Conservation (phyloP, 257 asterid species). For the Lithospermum erythrorhizon region DNA sequence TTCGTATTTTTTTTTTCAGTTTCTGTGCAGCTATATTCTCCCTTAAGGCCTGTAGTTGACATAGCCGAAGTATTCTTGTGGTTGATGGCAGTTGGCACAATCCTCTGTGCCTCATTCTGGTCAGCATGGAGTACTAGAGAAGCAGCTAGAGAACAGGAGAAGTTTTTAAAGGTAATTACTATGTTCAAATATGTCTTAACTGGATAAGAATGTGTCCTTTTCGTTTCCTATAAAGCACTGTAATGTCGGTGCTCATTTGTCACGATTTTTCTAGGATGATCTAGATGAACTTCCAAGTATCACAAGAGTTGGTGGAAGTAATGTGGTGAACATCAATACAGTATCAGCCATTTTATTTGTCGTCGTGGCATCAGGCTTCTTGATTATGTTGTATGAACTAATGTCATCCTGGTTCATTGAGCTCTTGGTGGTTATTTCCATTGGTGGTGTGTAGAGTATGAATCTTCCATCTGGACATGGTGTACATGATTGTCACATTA, state of each 20-base stretch:
- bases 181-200: constrained; percentile 4
- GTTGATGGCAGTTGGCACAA: constrained; percentile 89
- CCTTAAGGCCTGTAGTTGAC: constrained; percentile 72
- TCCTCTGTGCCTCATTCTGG: constrained; percentile 86
- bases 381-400: constrained; percentile 61
- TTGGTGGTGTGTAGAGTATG: constrained; percentile 85
- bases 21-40: constrained; percentile 84
- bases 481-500: neutral
- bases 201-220: neutral
- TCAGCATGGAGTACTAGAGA: constrained; percentile 89
- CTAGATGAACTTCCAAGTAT: constrained; percentile 42
- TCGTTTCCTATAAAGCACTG: neutral
- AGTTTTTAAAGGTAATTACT: constrained; percentile 54
- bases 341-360: constrained; percentile 67
- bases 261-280: constrained; percentile 45
- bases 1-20: constrained; percentile 14
- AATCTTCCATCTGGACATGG: constrained; percentile 10
- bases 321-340: constrained; percentile 65
- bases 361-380: constrained; percentile 73
- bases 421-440: constrained; percentile 68
- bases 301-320: constrained; percentile 37
- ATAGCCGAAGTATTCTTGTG: constrained; percentile 90
- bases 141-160: constrained; percentile 69
- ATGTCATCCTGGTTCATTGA: constrained; percentile 86
- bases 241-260: constrained; percentile 3